Evolutionary conservation across 2,329 filamentous ascomycete genomes (phyloP).

Genomic region (Cercospora beticola): DNA sequence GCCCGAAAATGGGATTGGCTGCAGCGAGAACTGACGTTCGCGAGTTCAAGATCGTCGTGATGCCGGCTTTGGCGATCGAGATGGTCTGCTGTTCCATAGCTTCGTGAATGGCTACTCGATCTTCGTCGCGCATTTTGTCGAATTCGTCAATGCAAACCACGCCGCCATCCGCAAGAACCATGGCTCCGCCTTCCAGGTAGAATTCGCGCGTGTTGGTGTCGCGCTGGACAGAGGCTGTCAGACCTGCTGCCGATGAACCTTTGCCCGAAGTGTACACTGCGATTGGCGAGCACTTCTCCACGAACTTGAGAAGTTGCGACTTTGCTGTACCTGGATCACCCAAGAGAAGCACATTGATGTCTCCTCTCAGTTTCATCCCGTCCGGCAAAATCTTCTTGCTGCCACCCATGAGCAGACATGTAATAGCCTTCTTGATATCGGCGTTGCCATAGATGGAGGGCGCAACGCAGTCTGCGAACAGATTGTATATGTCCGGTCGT

Average conservation of each 20-base stretch:
- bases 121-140: constrained; percentile 99
- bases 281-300: constrained; percentile 92
- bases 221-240: constrained; percentile 93
- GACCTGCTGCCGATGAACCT: constrained; percentile 93
- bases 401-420: constrained; percentile 88
- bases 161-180: constrained; percentile 95
- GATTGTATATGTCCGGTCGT: constrained; percentile 84
- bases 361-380: constrained; percentile 94
- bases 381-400: constrained; percentile 98
- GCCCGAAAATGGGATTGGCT: constrained; percentile 94
- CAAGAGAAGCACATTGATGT: constrained; percentile 95
- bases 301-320: constrained; percentile 94
- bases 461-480: constrained; percentile 88
- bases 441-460: constrained; percentile 95
- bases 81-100: constrained; percentile 99
- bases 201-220: constrained; percentile 92
- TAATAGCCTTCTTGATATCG: constrained; percentile 96
- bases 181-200: constrained; percentile 95
- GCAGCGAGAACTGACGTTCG: constrained; percentile 92
- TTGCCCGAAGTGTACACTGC: constrained; percentile 99
- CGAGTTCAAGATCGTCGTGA: constrained; percentile 96
- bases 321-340: constrained; percentile 98
- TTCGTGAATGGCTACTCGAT: constrained; percentile 96
- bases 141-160: constrained; percentile 99
- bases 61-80: constrained; percentile 96